Conservation (phyloP, 202 grass and related monocot species). For the Musa balbisiana region DNA sequence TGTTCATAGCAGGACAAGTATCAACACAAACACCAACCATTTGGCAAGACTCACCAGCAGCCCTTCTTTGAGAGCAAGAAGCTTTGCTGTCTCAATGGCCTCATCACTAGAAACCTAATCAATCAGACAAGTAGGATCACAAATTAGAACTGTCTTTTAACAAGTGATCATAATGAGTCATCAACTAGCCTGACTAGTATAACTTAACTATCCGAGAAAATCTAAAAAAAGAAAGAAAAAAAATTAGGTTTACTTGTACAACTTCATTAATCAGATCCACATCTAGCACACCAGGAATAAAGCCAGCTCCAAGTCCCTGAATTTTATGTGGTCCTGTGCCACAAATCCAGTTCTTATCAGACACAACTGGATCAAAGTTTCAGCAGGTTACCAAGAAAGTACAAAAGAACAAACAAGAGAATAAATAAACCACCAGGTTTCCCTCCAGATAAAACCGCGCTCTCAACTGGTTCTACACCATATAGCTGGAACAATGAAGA, state of each 20-base stretch:
- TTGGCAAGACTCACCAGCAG: slow-evolving; percentile 45
- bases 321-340: slow-evolving; percentile 81
- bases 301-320: slow-evolving; percentile 95
- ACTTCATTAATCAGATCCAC: slow-evolving; percentile 72
- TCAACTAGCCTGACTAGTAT: too few relatives aligned
- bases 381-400: neutral
- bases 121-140: neutral
- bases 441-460: slow-evolving; percentile 13
- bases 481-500: neutral
- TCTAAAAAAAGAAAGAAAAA: too few relatives aligned
- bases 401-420: neutral
- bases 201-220: too few relatives aligned
- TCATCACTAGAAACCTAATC: slow-evolving; percentile 79
- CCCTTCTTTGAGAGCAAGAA: slow-evolving; percentile 94
- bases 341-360: neutral
- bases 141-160: neutral
- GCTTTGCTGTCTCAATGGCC: slow-evolving; percentile 75
- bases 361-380: neutral
- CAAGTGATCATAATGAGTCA: too few relatives aligned
- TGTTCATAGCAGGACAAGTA: neutral
- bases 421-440: slow-evolving; percentile 7
- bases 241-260: slow-evolving; percentile 37
- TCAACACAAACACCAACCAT: neutral
- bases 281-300: slow-evolving; percentile 73
- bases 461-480: slow-evolving; percentile 13